These are phyloP conservation scores for Diophrys sp. DNA, from an alignment of 73 alveolate species.

Conservation along the genomic window DNA sequence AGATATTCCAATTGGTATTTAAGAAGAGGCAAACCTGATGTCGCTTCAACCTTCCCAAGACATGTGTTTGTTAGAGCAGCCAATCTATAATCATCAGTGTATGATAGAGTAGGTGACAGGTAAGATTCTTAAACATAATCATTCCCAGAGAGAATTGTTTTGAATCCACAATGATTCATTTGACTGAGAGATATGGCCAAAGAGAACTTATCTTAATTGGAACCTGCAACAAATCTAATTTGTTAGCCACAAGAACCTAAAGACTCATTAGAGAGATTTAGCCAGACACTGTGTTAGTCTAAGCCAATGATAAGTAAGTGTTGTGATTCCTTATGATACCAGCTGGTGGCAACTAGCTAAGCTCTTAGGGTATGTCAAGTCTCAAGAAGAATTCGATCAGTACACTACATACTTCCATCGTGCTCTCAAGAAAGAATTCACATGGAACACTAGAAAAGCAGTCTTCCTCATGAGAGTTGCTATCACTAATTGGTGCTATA, in stretches of 20 bases:
- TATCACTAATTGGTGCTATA: slow-evolving; percentile 21
- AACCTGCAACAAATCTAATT: slow-evolving; percentile 65
- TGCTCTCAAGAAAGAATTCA: slow-evolving; percentile 51
- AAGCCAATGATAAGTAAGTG: slow-evolving; percentile 39
- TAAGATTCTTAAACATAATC: background rate
- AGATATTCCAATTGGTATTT: slow-evolving; percentile 30
- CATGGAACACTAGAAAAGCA: slow-evolving; percentile 53
- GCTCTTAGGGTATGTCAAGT: slow-evolving; percentile 52
- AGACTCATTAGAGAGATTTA: slow-evolving; percentile 57
- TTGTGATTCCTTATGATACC: background rate
- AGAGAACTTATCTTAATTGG: slow-evolving; percentile 74
- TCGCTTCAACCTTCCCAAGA: slow-evolving; percentile 44
- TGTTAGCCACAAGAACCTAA: slow-evolving; percentile 75
- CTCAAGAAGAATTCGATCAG: slow-evolving; percentile 62
- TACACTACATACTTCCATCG: slow-evolving; percentile 39
- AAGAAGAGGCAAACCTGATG: slow-evolving; percentile 17
- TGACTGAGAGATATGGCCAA: slow-evolving; percentile 56
- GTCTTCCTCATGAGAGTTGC: slow-evolving; percentile 52
- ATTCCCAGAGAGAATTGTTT: slow-evolving; percentile 33
- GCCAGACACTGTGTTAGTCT: slow-evolving; percentile 74
- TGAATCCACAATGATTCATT: slow-evolving; percentile 43
- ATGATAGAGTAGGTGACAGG: slow-evolving; percentile 52
- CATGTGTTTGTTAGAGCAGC: slow-evolving; percentile 50
- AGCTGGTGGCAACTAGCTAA: slow-evolving; percentile 75
- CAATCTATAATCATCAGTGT: slow-evolving; percentile 12